Base-by-base conservation (phyloP, 2,329 filamentous ascomycete genomes). In the Ceratocystis harringtonii region DNA sequence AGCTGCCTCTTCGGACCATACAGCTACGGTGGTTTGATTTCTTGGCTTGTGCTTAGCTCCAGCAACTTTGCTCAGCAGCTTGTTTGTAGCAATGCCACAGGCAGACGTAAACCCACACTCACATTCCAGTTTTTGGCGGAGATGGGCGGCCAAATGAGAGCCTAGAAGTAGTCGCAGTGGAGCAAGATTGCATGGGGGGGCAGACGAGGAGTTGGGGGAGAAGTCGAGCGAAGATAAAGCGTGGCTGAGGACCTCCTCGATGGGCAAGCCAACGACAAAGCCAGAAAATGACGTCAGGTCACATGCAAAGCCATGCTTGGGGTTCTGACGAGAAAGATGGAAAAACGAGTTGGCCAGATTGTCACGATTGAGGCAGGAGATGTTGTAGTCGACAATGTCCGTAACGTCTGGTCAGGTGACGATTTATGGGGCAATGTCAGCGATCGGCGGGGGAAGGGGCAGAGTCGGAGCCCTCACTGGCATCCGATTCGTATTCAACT, bases 31-130 rank as follows among this genome's bases (percentile, higher is more conserved):
- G 0, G 92, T 97, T 74, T 97, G 94, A 68, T 84, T 87, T 67
- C 86, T 86, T 0, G 92, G 92, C 75, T 97, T 97, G 73, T 96
- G 84, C 67, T 87, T 78, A 73, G 84, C 88, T 12, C 92, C 92
- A 8, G 85, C 89, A 15, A 97, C 80, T 74, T 97, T 97, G 67
- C 89, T 85, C 10, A 96, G 78, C 4, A 92, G 75, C 74, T 97
- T 97, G 71, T 87, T 92, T 0, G 90, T 95, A 1, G 91, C 87
- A 25, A 97, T 84, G 3, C 92, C 92, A 52, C 89, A 91, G 0
- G 92, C 92, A 32, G 88, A 88, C 0, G 91, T 96, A 75, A 92
- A 96, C 1, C 90, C 90, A 71, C 85, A 87, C 58, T 90, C 80
- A 58, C 85, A 78, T 71, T 95, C 88, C 10, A 97, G 78, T 71